These are phyloP conservation scores for Saccharomycopsis hybrid DNA, from an alignment of 1,139 yeast genomes.

Conservation along the genomic window DNA sequence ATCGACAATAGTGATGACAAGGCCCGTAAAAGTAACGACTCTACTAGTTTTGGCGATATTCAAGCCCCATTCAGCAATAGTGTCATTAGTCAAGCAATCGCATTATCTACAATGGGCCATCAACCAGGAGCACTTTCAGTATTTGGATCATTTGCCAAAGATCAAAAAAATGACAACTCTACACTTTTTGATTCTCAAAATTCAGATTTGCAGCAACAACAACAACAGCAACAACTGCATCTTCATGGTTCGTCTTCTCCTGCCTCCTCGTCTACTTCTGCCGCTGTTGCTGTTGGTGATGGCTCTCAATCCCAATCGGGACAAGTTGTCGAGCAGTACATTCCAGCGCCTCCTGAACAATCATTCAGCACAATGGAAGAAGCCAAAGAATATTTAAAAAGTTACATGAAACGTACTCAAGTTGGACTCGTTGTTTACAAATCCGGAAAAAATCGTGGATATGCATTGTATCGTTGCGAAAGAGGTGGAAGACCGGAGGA, in stretches of 20 bases:
- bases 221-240: no score
- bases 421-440: conserved; percentile 21
- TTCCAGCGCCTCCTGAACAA: conserved; percentile 17
- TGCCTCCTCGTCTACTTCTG: not conserved
- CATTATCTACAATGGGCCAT: conserved; percentile 1
- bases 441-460: conserved; percentile 21
- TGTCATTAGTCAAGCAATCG: conserved; percentile 8
- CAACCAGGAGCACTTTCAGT: not conserved
- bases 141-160: not conserved
- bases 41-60: not conserved
- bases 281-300: not conserved
- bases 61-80: not conserved
- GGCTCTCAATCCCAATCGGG: no score
- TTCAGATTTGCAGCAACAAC: no score
- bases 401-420: conserved; percentile 14
- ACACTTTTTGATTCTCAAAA: no score
- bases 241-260: not conserved
- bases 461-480: conserved; percentile 21
- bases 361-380: conserved; percentile 17
- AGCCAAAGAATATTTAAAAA: conserved; percentile 18
- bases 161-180: not conserved
- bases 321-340: no score
- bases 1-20: not conserved
- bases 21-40: not conserved
- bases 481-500: conserved; percentile 21